Base-by-base conservation (phyloP, 1,284 basidiomycete species). In the Ceratobasidium sp. region DNA sequence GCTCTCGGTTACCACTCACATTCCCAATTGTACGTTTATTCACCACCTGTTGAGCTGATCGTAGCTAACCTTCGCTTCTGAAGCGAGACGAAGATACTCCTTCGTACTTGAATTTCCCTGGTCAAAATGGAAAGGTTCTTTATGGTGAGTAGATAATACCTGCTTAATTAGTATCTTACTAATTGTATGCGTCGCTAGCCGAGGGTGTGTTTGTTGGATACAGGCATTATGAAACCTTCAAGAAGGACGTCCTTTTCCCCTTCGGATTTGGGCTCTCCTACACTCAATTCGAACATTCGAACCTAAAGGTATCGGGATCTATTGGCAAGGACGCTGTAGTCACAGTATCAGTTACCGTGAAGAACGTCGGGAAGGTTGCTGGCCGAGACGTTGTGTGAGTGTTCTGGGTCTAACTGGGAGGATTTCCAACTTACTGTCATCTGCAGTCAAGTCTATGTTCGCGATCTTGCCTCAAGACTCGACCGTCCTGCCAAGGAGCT, bases 331-430 rank as follows among this genome's bases (percentile, higher is more conserved):
- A 52, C 14, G 71, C 67, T 70, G 71, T 70, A 39, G 62, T 79
- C 32, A 55, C 73, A 18, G 78, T 78, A 4, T 73, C 62, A 14
- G 77, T 81, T 28, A 76, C 73, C 21, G 77, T 82, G 52, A 79
- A 76, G 61, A 82, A 82, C 76, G 79, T 79, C 1, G 81, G 81
- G 23, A 75, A 76, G 23, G 64, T 78, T 21, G 73, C 76, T 8
- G 81, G 81, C 1, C 74, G 74, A 55, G 80, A 80, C 62, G 77
- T 78, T 32, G 79, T 79, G 69, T 71, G 60, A 50, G 69, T 52
- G 10, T 41, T 14, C 23, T 26, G 8, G 16, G 2, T 23, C 1
- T 14, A 8, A 9, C 10, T 18, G 3, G 2, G n/a, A n/a, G n/a
- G n/a, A n/a, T n/a, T n/a, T n/a, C n/a, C n/a, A n/a, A n/a, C n/a